Base-by-base conservation (phyloP, 352 stramenopile genomes). In the Phytophthora aleatoria region DNA sequence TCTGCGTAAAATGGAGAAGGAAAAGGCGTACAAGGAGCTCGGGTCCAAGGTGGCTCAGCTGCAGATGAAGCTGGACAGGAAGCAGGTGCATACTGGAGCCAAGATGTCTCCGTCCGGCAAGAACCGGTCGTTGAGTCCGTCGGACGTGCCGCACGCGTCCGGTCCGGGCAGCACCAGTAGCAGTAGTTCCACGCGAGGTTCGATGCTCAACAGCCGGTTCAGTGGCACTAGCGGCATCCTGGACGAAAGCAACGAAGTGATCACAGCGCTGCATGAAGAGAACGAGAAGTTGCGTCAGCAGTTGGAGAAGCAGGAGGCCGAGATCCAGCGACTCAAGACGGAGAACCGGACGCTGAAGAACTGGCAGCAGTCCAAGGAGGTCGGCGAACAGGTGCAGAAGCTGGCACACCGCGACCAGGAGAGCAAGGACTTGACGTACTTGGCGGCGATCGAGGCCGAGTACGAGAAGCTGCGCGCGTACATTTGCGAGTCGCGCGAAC, bases 381-480 rank as follows among this genome's bases (percentile, higher is more conserved):
- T 96, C 31, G 85, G 90, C 24, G 87, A 96, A 41, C 90, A 94
- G 33, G 87, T 96, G 36, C 87, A 94, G 63, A 94, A 96, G 67
- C 75, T 96, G 39, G 85, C 83, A 1, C 77, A 93, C 41, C 85
- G 85, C 20, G 86, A 93, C 68, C 87, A 96, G 45, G 87, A 96
- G 54, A 91, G 74, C 64, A 94, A 93, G 61, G 85, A 94, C 31
- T 43, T 94, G 63, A 91, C 87, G 45, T 94, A 94, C 57, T 63
- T 94, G 57, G 85, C 82, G 13, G 72, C 85, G 26, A 68, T 96
- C 43, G 87, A 96, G 61, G 70, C 77, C 1, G 85, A 96, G 71
- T 96, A 96, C 60, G 87, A 96, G 57, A 89, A 88, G 31, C 67
- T 96, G 12, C 85, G 87, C 11, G 61, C 72, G 16, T 94, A 92